Base-by-base conservation (phyloP, 2,329 filamentous ascomycete genomes). In the Alternaria sp. region DNA sequence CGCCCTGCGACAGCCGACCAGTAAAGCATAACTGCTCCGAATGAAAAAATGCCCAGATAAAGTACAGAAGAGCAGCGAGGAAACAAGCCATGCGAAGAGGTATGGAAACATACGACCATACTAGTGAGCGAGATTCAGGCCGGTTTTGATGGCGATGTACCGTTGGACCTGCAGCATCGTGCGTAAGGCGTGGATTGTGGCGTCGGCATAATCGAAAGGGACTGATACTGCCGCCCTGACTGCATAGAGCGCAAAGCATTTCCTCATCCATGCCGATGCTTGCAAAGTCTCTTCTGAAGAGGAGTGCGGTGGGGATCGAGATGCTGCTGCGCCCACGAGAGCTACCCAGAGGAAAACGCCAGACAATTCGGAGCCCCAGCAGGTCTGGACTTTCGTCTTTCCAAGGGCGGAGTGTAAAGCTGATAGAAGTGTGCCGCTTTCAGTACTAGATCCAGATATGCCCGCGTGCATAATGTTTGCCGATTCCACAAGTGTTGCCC, bases 271-370 rank as follows among this genome's bases (percentile, higher is more conserved):
- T 1, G 62, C 63, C n/a, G 57, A 32, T 22, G 59, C 38, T 1
- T 56, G 52, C 4, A 62, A 47, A 12, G 22, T 7, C 3, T 67
- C 66, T 14, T 67, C 59, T 42, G 18, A 48, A 51, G 41, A 55
- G 5, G 51, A 39, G 9, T 54, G 59, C 5, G 53, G 48, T 22
- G 55, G 53, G 14, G 64, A 48, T 69, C 71, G 73, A 2, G 68
- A 64, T 20, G 73, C 74, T 1, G 72, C 67, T 12, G 71, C 73
- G 2, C 75, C 75, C 8, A 76, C 59, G 2, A 76, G 64, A 48
- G 68, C 72, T 9, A 76, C 62, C 75, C 75, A 78, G 4, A 76
- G 47, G 30, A 77, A 72, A 24, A 72, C 69, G 9, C 73, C 73
- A 30, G 65, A 62, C 46, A 77, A 51, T 9, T 51, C 56, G 22